Conservation (phyloP, 345 rosid genomes). For the Schrenkiella parvula region DNA sequence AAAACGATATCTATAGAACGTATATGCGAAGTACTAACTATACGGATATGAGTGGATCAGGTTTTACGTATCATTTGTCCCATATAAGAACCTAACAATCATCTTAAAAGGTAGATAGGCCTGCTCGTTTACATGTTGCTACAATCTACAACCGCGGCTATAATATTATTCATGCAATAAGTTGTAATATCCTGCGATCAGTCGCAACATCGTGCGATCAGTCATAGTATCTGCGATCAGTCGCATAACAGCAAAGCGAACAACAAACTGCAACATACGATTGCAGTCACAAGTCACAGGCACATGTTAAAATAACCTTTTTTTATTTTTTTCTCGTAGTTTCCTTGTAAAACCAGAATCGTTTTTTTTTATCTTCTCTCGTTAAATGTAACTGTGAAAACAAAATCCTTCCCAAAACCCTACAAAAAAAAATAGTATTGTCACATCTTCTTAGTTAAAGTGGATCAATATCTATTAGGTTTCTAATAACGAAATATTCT, state of each 20-base stretch:
- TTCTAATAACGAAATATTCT: constrained; percentile 2
- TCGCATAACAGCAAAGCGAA: too few relatives aligned
- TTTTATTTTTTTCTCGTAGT: too few relatives aligned
- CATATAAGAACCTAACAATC: constrained; percentile 16
- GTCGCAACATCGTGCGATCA: too few relatives aligned
- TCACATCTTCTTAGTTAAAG: not conserved
- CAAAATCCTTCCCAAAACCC: not conserved
- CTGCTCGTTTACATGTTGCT: too few relatives aligned
- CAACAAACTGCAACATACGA: too few relatives aligned
- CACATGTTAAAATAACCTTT: too few relatives aligned
- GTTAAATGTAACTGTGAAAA: not conserved
- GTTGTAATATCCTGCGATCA: too few relatives aligned
- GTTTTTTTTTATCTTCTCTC: not conserved
- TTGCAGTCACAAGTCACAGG: too few relatives aligned
- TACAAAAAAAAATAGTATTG: not conserved
- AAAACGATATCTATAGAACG: not conserved
- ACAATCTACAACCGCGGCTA: too few relatives aligned
- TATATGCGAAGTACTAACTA: not conserved
- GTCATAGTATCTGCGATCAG: too few relatives aligned
- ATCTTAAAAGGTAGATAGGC: constrained; percentile 17
- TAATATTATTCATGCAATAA: too few relatives aligned
- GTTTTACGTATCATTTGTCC: not conserved
- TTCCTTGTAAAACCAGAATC: not conserved
- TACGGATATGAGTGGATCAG: not conserved
- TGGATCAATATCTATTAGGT: not conserved